These are phyloP conservation scores for Malus hybrid DNA, from an alignment of 331 rosid genomes.

Conservation along the genomic window DNA sequence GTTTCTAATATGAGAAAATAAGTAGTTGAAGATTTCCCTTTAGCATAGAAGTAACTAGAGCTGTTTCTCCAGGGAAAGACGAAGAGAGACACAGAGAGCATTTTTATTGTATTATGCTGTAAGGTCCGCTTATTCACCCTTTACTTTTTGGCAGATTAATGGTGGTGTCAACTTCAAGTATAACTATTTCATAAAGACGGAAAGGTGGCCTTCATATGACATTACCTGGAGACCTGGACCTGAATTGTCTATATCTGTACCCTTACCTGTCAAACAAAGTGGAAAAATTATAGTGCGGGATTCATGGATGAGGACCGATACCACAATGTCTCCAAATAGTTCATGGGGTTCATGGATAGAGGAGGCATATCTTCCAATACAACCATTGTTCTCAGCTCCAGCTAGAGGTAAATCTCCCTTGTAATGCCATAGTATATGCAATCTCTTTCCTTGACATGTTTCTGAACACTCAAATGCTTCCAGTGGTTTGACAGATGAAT, in stretches of 20 bases:
- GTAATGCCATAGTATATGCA: slow-evolving; percentile 18
- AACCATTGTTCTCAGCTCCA: slow-evolving; percentile 31
- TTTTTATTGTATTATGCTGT: background rate
- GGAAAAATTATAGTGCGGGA: slow-evolving; percentile 57
- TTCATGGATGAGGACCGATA: slow-evolving; percentile 64
- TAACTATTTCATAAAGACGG: slow-evolving; percentile 71
- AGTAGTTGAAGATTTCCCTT: background rate
- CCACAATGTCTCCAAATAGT: slow-evolving; percentile 31
- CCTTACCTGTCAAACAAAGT: slow-evolving; percentile 33
- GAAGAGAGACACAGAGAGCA: background rate
- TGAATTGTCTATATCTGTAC: slow-evolving; percentile 63
- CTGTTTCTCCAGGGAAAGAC: background rate
- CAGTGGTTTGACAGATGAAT: slow-evolving; percentile 98
- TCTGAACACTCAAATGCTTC: slow-evolving; percentile 98
- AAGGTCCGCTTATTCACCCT: background rate
- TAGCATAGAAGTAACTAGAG: background rate
- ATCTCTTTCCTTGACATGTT: slow-evolving; percentile 43
- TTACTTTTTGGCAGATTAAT: slow-evolving; percentile 49
- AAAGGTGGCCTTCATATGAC: slow-evolving; percentile 43
- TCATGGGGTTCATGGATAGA: slow-evolving; percentile 47
- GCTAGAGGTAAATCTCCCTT: slow-evolving; percentile 56
- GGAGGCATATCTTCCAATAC: slow-evolving; percentile 55
- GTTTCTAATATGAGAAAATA: background rate
- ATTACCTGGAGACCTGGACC: slow-evolving; percentile 91
- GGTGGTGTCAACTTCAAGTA: slow-evolving; percentile 71